phyloP scores from a whole-genome alignment of 2,329 filamentous ascomycete genomes.

The Diplodia scrobiculata region DNA sequence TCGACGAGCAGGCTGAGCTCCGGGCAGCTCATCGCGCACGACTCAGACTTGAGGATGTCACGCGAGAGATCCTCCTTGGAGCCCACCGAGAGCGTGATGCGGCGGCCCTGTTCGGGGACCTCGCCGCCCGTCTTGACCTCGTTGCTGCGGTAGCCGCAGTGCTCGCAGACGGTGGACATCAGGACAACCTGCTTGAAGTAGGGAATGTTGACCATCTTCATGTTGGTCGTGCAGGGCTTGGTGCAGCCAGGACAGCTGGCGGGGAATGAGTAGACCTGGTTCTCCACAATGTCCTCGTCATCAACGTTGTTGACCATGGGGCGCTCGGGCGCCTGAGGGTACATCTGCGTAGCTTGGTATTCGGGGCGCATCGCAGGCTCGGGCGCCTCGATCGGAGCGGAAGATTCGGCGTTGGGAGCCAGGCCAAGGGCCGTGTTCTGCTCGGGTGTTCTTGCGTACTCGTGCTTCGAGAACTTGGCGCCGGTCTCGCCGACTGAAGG shows the following conservation, averaged over 20 bases:
- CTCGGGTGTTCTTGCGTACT: constrained; percentile 78
- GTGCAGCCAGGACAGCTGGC: constrained; percentile 89
- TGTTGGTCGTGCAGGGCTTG: constrained; percentile 83
- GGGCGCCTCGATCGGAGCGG: constrained; percentile 52
- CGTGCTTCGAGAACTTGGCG: constrained; percentile 85
- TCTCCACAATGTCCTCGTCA: constrained; percentile 82
- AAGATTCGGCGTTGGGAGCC: constrained; percentile 49
- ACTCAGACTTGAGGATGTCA: constrained; percentile 96
- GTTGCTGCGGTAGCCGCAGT: constrained; percentile 92
- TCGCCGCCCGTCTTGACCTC: constrained; percentile 97
- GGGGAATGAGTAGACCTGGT: constrained; percentile 91
- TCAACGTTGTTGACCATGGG: constrained; percentile 49
- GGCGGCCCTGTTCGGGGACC: constrained; percentile 81
- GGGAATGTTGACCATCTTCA: constrained; percentile 98
- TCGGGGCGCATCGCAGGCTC: constrained; percentile 59
- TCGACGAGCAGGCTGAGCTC: constrained; percentile 86
- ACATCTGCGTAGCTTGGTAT: constrained; percentile 53
- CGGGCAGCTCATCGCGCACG: constrained; percentile 80
- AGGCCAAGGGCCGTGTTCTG: constrained; percentile 88
- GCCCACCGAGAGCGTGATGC: constrained; percentile 75
- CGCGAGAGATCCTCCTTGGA: constrained; percentile 74
- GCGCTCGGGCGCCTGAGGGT: constrained; percentile 46
- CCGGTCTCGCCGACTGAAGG: constrained; percentile 73
- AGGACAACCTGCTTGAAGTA: constrained; percentile 97
- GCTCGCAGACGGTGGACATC: constrained; percentile 89